Conservation (phyloP, 139 green algal species). For the Zygnema circumcarinatum region DNA sequence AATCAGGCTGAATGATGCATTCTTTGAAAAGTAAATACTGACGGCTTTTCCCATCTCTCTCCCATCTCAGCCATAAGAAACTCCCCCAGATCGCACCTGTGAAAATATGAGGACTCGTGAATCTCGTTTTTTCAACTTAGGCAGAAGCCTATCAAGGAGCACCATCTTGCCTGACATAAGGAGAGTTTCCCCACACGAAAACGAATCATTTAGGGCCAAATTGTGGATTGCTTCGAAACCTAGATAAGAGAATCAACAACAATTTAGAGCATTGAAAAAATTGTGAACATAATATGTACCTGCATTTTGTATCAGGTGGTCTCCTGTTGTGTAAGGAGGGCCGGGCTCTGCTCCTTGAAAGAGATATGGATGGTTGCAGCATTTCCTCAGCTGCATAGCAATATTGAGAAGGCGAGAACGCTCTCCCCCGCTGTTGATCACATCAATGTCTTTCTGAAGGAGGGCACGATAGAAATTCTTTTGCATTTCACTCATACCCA, state of each 20-base stretch:
- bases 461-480: conserved; percentile 88
- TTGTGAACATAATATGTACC: too few species aligned
- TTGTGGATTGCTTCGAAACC: too few species aligned
- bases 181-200: too few species aligned
- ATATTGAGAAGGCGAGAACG: conserved; percentile 96
- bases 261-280: too few species aligned
- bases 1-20: neutral
- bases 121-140: conserved; percentile 80
- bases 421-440: conserved; percentile 71
- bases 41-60: too few species aligned
- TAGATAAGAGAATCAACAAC: too few species aligned
- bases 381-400: conserved; percentile 99
- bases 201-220: too few species aligned
- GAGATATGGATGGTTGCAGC: conserved; percentile 98
- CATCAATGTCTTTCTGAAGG: conserved; percentile 91
- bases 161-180: conserved; percentile 87
- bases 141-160: conserved; percentile 88
- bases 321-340: conserved; percentile 89
- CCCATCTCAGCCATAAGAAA: neutral
- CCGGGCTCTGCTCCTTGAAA: conserved; percentile 76
- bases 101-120: conserved; percentile 92
- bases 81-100: neutral
- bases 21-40: neutral
- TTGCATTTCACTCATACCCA: conserved; percentile 97
- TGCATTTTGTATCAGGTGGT: conserved; percentile 84